These are phyloP conservation scores for Xenosphaeropsis pyriputrescens DNA, from an alignment of 2,329 filamentous ascomycete genomes.

Conservation along the genomic window DNA sequence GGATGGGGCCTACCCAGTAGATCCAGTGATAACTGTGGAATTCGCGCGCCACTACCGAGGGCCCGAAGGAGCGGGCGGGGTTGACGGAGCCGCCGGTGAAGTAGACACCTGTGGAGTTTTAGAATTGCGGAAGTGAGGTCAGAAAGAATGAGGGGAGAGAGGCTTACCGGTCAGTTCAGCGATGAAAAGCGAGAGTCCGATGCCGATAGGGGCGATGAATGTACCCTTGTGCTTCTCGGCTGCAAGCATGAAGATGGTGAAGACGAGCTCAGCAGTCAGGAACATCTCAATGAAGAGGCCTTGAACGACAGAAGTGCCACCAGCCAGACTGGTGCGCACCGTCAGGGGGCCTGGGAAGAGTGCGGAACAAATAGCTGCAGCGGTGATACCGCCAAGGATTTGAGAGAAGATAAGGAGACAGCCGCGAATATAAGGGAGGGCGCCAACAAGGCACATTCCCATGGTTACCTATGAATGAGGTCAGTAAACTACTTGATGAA, in stretches of 20 bases:
- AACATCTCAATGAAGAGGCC: slow-evolving; percentile 35
- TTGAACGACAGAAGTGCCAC: slow-evolving; percentile 24
- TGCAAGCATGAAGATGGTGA: slow-evolving; percentile 35
- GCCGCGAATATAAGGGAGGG: slow-evolving; percentile 18
- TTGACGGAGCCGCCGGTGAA: slow-evolving; percentile 33
- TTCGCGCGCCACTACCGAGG: slow-evolving; percentile 24
- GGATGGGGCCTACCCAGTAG: slow-evolving; percentile 33
- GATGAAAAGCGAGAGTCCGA: slow-evolving; percentile 30
- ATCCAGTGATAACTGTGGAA: slow-evolving; percentile 32
- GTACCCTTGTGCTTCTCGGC: slow-evolving; percentile 32
- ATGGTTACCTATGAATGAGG: slow-evolving; percentile 17
- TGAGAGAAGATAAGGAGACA: slow-evolving; percentile 18
- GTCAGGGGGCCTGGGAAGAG: slow-evolving; percentile 28
- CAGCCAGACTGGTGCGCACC: slow-evolving; percentile 24
- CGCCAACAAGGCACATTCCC: slow-evolving; percentile 21
- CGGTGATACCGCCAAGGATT: slow-evolving; percentile 18
- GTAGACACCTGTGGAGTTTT: slow-evolving; percentile 21
- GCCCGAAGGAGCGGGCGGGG: slow-evolving; percentile 29
- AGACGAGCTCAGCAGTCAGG: slow-evolving; percentile 30
- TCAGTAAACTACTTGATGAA: background rate
- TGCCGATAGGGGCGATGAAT: slow-evolving; percentile 31
- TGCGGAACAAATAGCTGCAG: slow-evolving; percentile 25
- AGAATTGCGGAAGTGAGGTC: slow-evolving; percentile 4
- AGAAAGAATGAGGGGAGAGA: background rate
- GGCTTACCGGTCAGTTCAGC: slow-evolving; percentile 22